Percentiles rank a stretch among this genome's conserved stretches.
Conservation (phyloP, 2,329 filamentous ascomycete species). For the Hypoxylon sp. region DNA sequence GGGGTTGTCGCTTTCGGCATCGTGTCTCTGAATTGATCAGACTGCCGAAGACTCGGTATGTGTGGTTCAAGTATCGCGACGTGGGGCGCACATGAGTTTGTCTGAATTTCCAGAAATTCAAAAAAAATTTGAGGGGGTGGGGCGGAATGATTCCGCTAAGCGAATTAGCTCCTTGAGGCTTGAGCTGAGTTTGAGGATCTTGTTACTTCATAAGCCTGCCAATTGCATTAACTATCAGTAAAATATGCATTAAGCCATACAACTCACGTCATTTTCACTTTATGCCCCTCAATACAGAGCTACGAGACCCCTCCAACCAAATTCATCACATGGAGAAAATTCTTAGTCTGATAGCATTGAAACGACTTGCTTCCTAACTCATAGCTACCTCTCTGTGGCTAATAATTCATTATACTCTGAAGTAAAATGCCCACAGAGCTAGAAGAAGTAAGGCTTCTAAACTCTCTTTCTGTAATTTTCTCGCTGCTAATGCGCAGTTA, state of each 20-base stretch:
- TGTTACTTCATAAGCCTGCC: not conserved
- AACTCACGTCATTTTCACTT: constrained; percentile 30
- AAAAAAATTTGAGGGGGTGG: constrained; percentile 45
- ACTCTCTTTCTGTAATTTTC: not conserved
- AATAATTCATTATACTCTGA: not conserved
- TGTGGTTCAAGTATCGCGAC: constrained; percentile 35
- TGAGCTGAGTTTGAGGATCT: constrained; percentile 11
- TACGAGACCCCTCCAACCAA: constrained; percentile 30
- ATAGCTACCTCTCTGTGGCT: not conserved
- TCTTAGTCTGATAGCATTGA: constrained; percentile 25
- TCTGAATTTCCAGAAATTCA: constrained; percentile 38
- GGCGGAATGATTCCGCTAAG: constrained; percentile 40
- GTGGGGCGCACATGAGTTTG: constrained; percentile 39
- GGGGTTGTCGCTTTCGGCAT: constrained; percentile 86
- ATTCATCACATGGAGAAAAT: constrained; percentile 28
- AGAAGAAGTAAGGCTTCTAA: constrained; percentile 72
- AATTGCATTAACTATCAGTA: not conserved
- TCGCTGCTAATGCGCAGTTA: constrained; percentile 56
- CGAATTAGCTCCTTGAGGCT: constrained; percentile 32
- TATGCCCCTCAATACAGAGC: constrained; percentile 27
- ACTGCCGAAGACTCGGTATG: constrained; percentile 3
- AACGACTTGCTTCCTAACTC: not conserved
- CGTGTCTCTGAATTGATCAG: constrained; percentile 15
- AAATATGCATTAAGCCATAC: constrained; percentile 11
- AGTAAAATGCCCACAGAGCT: constrained; percentile 79